Evolutionary conservation across 129 eudicot genomes (phyloP).

Genomic region (Logfia minima): DNA sequence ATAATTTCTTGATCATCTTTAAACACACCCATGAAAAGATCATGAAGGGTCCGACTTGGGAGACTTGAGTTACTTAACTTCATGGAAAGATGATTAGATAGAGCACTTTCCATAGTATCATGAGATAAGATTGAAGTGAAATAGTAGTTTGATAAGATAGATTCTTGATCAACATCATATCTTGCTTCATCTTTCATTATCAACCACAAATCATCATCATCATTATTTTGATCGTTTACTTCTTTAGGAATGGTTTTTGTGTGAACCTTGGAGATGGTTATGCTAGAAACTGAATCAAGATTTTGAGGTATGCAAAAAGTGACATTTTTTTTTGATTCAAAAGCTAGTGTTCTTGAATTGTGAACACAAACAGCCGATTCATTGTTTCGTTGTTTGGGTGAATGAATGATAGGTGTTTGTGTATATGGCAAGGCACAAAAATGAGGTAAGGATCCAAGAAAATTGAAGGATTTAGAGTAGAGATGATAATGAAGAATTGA

Average conservation of each 20-base stretch:
- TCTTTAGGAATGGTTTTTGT: background rate
- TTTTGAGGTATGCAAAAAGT: constrained; percentile 17
- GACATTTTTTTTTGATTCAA: constrained; percentile 11
- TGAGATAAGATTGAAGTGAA: constrained; percentile 57
- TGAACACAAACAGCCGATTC: constrained; percentile 48
- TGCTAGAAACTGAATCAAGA: constrained; percentile 43
- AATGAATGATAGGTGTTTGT: constrained; percentile 5
- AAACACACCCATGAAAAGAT: constrained; percentile 59
- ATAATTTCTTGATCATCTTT: constrained; percentile 52
- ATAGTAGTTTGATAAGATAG: constrained; percentile 74
- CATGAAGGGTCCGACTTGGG: constrained; percentile 60
- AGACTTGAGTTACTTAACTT: constrained; percentile 56
- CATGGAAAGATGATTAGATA: constrained; percentile 62
- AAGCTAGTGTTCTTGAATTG: constrained; percentile 32
- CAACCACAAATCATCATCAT: constrained; percentile 57
- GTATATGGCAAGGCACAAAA: constrained; percentile 1
- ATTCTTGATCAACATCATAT: constrained; percentile 63
- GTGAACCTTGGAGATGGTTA: constrained; percentile 51
- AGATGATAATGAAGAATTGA: constrained; percentile 23
- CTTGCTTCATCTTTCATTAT: constrained; percentile 70
- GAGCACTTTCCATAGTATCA: constrained; percentile 59
- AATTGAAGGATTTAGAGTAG: constrained; percentile 14
- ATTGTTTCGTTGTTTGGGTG: background rate
- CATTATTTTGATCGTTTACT: background rate
- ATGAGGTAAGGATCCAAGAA: constrained; percentile 31